Conservation (phyloP, 2,329 filamentous ascomycete species). For the Microsporum ferrugineum region DNA sequence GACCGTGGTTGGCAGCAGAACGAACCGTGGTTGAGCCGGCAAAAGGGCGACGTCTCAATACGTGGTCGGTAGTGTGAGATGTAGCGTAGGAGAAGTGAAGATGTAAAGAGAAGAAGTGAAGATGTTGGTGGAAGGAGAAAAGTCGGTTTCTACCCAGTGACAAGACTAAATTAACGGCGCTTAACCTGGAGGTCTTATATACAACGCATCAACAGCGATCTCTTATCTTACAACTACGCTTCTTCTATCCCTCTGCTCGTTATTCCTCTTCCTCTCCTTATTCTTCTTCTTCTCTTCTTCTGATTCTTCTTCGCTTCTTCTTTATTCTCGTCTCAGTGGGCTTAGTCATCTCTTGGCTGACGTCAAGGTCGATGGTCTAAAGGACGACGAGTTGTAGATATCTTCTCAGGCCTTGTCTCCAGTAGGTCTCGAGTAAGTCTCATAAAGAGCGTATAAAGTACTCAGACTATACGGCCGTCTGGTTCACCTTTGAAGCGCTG, state of each 20-base stretch:
- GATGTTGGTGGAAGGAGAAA: not conserved
- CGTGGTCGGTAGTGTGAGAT: not conserved
- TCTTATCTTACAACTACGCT: not conserved
- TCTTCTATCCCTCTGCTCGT: not conserved
- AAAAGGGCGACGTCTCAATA: not conserved
- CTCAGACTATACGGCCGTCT: constrained; percentile 56
- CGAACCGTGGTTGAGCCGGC: not conserved
- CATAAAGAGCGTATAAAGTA: not conserved
- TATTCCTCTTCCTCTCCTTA: not conserved
- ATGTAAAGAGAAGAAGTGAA: not conserved
- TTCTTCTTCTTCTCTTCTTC: not conserved
- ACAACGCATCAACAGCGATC: not conserved
- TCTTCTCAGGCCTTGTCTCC: too few species aligned
- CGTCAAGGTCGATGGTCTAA: not conserved
- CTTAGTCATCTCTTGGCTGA: not conserved
- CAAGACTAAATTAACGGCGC: too few species aligned
- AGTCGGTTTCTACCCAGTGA: not conserved
- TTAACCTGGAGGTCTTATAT: too few species aligned
- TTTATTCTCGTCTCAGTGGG: not conserved
- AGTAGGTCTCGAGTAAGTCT: too few species aligned
- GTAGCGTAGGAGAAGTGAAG: not conserved
- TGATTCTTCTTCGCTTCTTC: not conserved
- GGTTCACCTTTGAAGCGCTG: constrained; percentile 80
- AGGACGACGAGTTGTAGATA: not conserved
- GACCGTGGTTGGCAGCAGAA: not conserved